Evolutionary conservation across 306 rosid genomes (phyloP), one percentile per base, ranked within the genome.

Genomic region (Ormosia emarginata): DNA sequence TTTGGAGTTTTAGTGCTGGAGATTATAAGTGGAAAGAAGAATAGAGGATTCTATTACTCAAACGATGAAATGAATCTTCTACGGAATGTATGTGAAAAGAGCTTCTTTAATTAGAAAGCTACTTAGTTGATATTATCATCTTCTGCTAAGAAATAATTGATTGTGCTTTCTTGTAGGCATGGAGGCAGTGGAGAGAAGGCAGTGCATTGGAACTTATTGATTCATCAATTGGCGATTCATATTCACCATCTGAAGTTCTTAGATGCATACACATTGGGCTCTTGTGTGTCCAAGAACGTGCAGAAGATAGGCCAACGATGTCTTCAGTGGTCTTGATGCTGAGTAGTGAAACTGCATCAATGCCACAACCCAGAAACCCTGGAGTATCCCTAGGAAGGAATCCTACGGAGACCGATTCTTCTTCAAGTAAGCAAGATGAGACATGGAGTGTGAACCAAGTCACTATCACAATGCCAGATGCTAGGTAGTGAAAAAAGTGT

Each of bases 1-100:
- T 92, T 92, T 73, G 97, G 97, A 6, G 97, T 93, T 66, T 74
- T 93, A 32, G 92, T 88, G 49, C 6, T 89, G 68, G 97, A 93
- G 74, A 81, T 93, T 47, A 79, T 93, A 43, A 85, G 87, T 33
- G 95, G 97, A 24, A 90, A 75, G 82, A 89, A 87, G 84, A 93
- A 93, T 65, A 79, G 86, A 74, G 94, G 90, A 43, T 91, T 88
- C 83, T 91, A 92, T 50, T 79, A 87, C 8, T n/a, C 85, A 59
- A 71, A 88, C 53, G 81, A 84, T 3, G 93, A 89, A 13, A 77
- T 86, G 74, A 93, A 93, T 88, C 90, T 93, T 75, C 83, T 93
- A 8, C 90, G 87, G 44, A 77, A 85, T 84, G 94, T 91, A 81
- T 0, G 92, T 76, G 18, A 67, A 43, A 75, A 75, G 18, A 2